Base-by-base conservation (phyloP, 805 yeast species). In the Lipomyces mesembrius region DNA sequence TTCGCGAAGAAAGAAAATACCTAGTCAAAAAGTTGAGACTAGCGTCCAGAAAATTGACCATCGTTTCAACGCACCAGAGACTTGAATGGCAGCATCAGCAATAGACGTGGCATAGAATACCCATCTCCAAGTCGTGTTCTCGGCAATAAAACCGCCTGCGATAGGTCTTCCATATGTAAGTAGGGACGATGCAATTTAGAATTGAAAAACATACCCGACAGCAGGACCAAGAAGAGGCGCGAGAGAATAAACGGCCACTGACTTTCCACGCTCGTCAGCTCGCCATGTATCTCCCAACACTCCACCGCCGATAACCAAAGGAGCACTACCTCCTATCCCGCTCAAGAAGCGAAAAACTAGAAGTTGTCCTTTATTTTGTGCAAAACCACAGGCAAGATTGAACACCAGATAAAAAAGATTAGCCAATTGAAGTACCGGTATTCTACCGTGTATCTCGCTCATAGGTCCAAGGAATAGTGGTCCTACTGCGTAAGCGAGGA, bases 221-320 rank as follows among this genome's bases (percentile, higher is more conserved):
- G 86, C 80, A 0, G 90, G 89, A 1, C 88, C 87, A 39, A 86
- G 71, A 11, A 84, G 81, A 1, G 91, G 91, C 0, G 89, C 90
- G 59, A 87, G 75, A 2, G 85, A 79, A 74, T 83, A 87, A 89
- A 92, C 88, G 77, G 85, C 84, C 87, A 89, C 84, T 20, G 94
- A 92, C 2, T 86, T 73, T 27, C 92, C 90, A 74, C 87, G 78
- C 76, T 86, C 86, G 57, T 84, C 84, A 39, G 87, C 85, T 32
- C 81, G 83, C 89, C 92, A 90, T 57, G 90, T 78, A 79, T 90
- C 96, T 67, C 87, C 80, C 71, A 91, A 85, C 17, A 93, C 85
- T 70, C 96, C 96, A 66, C 93, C 93, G n/a, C 92, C 96, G 71
- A 90, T 85, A 3, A 96, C 89, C 76, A 91, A 81, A 95, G 92